Evolutionary conservation across 306 rosid genomes (phyloP).

Genomic region (Quillaja saponaria): DNA sequence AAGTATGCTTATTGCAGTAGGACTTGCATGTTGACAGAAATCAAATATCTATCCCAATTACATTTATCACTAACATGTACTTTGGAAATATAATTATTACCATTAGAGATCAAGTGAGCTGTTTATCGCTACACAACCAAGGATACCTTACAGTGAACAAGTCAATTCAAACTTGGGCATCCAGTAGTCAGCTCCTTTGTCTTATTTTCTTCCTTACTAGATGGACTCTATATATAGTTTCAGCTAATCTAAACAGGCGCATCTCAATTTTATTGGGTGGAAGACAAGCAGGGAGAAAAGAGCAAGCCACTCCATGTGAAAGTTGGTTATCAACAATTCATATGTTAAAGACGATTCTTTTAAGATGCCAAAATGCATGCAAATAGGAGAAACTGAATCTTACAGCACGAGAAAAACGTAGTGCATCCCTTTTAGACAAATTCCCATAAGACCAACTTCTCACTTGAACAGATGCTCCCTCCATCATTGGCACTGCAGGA

Average conservation of each 20-base stretch:
- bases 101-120: background rate
- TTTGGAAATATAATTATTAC: too few species aligned
- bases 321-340: constrained; percentile 7
- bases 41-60: too few species aligned
- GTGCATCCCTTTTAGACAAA: constrained; percentile 85
- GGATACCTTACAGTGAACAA: constrained; percentile 4
- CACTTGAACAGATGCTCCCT: constrained; percentile 87
- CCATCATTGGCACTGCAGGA: constrained; percentile 81
- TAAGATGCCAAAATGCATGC: background rate
- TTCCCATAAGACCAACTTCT: constrained; percentile 93
- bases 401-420: constrained; percentile 88
- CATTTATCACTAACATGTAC: too few species aligned
- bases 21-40: too few species aligned
- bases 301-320: constrained; percentile 1
- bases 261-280: too few species aligned
- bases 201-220: background rate
- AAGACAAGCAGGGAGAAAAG: constrained; percentile 14
- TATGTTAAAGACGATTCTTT: constrained; percentile 3
- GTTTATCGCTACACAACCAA: constrained; percentile 3
- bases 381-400: constrained; percentile 26
- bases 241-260: constrained; percentile 20
- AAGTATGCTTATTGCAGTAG: too few species aligned
- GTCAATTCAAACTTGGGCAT: constrained; percentile 2
- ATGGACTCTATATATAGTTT: constrained; percentile 1
- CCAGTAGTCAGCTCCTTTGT: background rate